Base-by-base conservation (phyloP, 108 stramenopile genomes). In the Mayamaea pseudoterrestris region DNA sequence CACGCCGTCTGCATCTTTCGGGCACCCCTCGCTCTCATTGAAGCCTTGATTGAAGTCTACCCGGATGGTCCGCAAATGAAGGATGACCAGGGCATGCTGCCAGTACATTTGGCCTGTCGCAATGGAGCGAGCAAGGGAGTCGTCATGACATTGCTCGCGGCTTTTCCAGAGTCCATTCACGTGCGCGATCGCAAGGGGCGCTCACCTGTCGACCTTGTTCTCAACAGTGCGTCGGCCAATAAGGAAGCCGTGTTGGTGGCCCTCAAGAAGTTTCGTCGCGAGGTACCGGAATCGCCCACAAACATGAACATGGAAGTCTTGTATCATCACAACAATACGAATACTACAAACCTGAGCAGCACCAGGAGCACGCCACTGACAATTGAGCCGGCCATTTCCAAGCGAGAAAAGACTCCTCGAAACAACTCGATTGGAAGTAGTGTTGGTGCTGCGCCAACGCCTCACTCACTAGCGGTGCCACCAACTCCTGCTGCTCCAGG, bases 51-150 rank as follows among this genome's bases (percentile, higher is more conserved):
- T 17, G 63, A 65, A 6, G 49, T 69, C 11, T 78, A 85, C 57
- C 73, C 67, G 14, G 78, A 78, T 39, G 89, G 66, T 28, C 63
- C 89, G 1, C 58, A 70, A n/a, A 75, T 66, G 64, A 80, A 80
- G 47, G 89, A 90, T 48, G 89, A 90, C 65, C 89, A 90, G 56
- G 89, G 83, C 37, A 85, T 90, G 89, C 57, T 90, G 13, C 83
- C 89, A 6, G 60, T 90, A 26, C 89, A 90, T 54, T 51, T 85
- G 42, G 89, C 89, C 7, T 90, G 89, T 52, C 60, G 89, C 18
- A 85, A 85, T 36, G 83, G 89, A 24, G 83, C 78, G 14, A 80
- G 78, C 27, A 82, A 84, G n/a, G 89, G 81, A 8, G 83, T 85
- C 18, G 79, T 90, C 25, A 53, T 71, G 50, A 80, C 79, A 1